These are phyloP conservation scores for Leishmania arabica DNA, from an alignment of 208 protist species.

Conservation along the genomic window DNA sequence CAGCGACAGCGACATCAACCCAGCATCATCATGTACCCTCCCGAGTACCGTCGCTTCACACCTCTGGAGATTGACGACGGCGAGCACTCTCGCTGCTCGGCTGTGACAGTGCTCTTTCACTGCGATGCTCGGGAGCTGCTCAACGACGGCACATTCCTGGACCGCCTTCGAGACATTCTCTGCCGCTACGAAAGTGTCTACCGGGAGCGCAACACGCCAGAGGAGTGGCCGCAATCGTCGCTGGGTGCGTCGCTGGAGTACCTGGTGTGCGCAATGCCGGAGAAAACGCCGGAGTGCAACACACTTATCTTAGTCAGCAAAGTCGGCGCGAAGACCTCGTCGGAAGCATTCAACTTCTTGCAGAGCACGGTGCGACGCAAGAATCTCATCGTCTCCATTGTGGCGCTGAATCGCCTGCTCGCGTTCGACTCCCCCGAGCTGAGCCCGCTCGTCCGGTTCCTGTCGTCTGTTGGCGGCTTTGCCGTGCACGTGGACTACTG, in stretches of 20 bases:
- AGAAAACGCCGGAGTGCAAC: conserved; percentile 62
- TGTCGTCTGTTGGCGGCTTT: conserved; percentile 80
- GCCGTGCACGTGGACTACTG: conserved; percentile 82
- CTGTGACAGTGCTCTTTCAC: conserved; percentile 56
- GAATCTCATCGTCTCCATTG: conserved; percentile 83
- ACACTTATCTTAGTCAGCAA: conserved; percentile 78
- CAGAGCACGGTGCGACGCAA: conserved; percentile 79
- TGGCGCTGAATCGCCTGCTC: conserved; percentile 67
- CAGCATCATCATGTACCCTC: conserved; percentile 38
- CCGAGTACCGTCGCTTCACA: conserved; percentile 49
- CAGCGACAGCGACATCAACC: conserved; percentile 3
- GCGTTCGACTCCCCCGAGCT: conserved; percentile 62
- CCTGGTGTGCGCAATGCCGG: conserved; percentile 62
- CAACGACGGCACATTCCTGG: conserved; percentile 48
- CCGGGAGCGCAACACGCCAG: conserved; percentile 32
- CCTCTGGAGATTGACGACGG: conserved; percentile 23
- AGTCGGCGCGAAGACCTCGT: conserved; percentile 34
- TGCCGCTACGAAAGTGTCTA: conserved; percentile 70
- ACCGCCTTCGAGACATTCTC: conserved; percentile 48
- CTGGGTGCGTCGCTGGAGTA: conserved; percentile 71
- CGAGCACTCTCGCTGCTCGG: conserved; percentile 20
- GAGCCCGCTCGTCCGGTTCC: conserved; percentile 69
- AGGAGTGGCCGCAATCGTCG: conserved; percentile 62
- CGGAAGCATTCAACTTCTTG: conserved; percentile 58
- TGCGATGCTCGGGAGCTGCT: conserved; percentile 58